These are phyloP conservation scores for Coprinopsis marcescibilis DNA, from an alignment of 768 basidiomycete genomes.

Conservation along the genomic window DNA sequence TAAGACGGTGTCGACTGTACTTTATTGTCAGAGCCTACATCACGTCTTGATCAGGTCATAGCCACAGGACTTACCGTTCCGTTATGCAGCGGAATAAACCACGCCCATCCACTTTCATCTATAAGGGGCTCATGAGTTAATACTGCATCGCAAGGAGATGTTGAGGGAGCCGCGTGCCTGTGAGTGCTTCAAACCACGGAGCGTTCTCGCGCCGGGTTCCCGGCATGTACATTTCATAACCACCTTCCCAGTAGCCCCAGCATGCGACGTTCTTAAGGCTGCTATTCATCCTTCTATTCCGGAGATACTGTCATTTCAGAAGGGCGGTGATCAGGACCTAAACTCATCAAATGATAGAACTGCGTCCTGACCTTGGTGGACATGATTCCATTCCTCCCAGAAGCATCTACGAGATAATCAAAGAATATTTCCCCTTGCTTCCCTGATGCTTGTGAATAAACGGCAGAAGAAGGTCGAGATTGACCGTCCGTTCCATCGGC, in stretches of 20 bases:
- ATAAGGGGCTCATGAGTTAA: not conserved
- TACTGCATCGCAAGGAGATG: not conserved
- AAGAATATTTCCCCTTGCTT: conserved; percentile 24
- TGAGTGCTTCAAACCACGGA: conserved; percentile 31
- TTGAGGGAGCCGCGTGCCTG: conserved; percentile 14
- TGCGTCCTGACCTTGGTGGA: conserved; percentile 23
- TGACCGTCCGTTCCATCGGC: conserved; percentile 9
- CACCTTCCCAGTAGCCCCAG: conserved; percentile 31
- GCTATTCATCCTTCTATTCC: conserved; percentile 28
- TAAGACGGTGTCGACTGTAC: not conserved
- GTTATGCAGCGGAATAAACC: conserved; percentile 50
- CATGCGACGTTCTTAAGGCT: conserved; percentile 27
- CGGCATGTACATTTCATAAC: conserved; percentile 21
- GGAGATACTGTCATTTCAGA: conserved; percentile 19
- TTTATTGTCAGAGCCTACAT: too few relatives aligned
- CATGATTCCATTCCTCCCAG: conserved; percentile 31
- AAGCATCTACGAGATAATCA: conserved; percentile 31
- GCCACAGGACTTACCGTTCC: conserved; percentile 28
- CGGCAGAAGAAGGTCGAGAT: conserved; percentile 20
- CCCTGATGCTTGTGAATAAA: conserved; percentile 20
- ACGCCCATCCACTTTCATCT: conserved; percentile 54
- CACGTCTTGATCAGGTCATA: too few relatives aligned
- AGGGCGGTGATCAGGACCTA: not conserved
- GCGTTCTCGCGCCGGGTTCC: conserved; percentile 28
- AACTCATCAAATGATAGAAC: too few relatives aligned